These are phyloP conservation scores for Excoecaria cochinchinensis DNA, from an alignment of 345 rosid genomes.

Conservation along the genomic window DNA sequence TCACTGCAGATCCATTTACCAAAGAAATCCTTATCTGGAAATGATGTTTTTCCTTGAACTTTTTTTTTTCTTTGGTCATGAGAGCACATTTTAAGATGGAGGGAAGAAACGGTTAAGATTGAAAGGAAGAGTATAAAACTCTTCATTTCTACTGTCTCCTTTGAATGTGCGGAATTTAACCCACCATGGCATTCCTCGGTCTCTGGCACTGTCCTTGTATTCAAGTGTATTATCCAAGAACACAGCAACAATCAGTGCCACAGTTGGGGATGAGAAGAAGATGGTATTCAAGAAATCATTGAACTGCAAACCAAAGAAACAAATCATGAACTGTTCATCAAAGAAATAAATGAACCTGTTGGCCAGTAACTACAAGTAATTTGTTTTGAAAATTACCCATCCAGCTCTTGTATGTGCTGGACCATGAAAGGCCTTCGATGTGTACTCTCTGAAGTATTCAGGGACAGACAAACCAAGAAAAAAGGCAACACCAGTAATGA, in stretches of 20 bases:
- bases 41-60: slow-evolving; percentile 35
- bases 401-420: slow-evolving; percentile 86
- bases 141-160: slow-evolving; percentile 85
- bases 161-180: slow-evolving; percentile 79
- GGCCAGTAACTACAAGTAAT: not conserved
- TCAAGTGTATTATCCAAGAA: slow-evolving; percentile 93
- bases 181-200: slow-evolving; percentile 99
- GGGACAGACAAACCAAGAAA: slow-evolving; percentile 90
- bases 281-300: slow-evolving; percentile 94
- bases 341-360: not conserved
- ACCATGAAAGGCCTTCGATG: slow-evolving; percentile 76
- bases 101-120: slow-evolving; percentile 96
- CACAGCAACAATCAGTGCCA: slow-evolving; percentile 69
- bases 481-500: slow-evolving; percentile 77
- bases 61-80: not conserved
- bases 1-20: not conserved
- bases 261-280: slow-evolving; percentile 89
- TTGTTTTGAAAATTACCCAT: slow-evolving; percentile 57
- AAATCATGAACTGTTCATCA: not conserved
- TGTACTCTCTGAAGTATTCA: slow-evolving; percentile 81
- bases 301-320: slow-evolving; percentile 49
- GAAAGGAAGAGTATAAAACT: slow-evolving; percentile 95
- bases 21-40: slow-evolving; percentile 23
- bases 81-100: slow-evolving; percentile 50
- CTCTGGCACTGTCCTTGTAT: slow-evolving; percentile 77